These are phyloP conservation scores for Lepiota brunneoincarnata DNA, from an alignment of 768 basidiomycete species.

Conservation along the genomic window DNA sequence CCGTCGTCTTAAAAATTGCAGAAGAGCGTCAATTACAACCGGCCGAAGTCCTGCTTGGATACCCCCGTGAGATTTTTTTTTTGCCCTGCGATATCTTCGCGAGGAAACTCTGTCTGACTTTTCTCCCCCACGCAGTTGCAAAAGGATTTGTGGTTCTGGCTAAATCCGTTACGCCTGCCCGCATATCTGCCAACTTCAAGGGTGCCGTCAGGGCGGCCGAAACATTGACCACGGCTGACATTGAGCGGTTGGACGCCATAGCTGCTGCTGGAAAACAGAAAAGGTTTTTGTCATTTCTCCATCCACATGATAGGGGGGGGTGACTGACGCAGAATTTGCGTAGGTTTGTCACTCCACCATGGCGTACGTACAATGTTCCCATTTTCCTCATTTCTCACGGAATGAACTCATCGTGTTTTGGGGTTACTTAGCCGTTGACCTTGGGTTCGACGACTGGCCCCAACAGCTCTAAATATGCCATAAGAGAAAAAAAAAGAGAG, in stretches of 20 bases:
- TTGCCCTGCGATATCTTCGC: constrained; percentile 6
- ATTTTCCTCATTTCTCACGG: constrained; percentile 6
- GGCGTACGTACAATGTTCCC: constrained; percentile 48
- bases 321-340: constrained; percentile 1
- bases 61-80: constrained; percentile 46
- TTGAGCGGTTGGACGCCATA: constrained; percentile 54
- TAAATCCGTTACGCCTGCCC: constrained; percentile 71
- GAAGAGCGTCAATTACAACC: constrained; percentile 50
- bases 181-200: constrained; percentile 59
- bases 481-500: constrained; percentile 1
- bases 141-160: constrained; percentile 68
- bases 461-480: constrained; percentile 15
- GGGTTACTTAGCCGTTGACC: constrained; percentile 47
- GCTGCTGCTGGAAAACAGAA: constrained; percentile 65
- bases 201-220: constrained; percentile 46
- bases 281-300: constrained; percentile 31
- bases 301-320: background rate
- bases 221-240: constrained; percentile 48
- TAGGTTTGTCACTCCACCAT: constrained; percentile 62
- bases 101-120: background rate
- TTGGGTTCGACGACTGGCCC: constrained; percentile 71
- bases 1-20: constrained; percentile 57
- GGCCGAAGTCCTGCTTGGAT: constrained; percentile 60
- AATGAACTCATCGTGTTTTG: constrained; percentile 14
- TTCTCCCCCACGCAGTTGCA: constrained; percentile 38